Evolutionary conservation across 139 green algal species (phyloP).

Genomic region (Haematococcus lacustris): DNA sequence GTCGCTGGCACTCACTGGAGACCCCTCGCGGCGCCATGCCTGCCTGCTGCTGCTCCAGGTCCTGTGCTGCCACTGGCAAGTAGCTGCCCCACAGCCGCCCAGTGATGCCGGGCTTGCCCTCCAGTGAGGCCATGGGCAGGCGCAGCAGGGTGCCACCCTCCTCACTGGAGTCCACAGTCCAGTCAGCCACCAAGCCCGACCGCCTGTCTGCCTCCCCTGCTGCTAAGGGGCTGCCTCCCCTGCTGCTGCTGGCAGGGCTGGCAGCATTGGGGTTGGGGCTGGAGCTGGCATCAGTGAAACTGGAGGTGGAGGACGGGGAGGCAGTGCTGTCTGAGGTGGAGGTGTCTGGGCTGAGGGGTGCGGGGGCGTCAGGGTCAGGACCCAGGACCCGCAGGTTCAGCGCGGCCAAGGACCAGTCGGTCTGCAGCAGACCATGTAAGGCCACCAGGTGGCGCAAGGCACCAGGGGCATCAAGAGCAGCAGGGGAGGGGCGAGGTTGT

Average conservation of each 20-base stretch:
- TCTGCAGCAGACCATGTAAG: too few species aligned
- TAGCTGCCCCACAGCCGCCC: slow-evolving; percentile 71
- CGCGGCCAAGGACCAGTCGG: slow-evolving; percentile 86
- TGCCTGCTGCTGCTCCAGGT: slow-evolving; percentile 9
- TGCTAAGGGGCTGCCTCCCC: too few species aligned
- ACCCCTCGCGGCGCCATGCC: slow-evolving; percentile 41
- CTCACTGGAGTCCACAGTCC: too few species aligned
- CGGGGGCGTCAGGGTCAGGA: too few species aligned
- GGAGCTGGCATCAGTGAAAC: background rate
- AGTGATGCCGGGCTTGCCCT: slow-evolving; percentile 47
- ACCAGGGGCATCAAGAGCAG: too few species aligned
- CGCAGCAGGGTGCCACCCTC: slow-evolving; percentile 3
- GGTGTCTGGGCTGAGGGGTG: too few species aligned
- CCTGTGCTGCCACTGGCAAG: slow-evolving; percentile 47
- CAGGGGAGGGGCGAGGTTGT: too few species aligned
- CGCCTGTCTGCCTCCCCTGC: too few species aligned
- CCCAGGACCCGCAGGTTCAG: slow-evolving; percentile 55
- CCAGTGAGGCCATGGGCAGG: slow-evolving; percentile 74
- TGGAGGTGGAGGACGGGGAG: too few species aligned
- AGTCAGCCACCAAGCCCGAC: too few species aligned
- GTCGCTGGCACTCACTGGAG: slow-evolving; percentile 57
- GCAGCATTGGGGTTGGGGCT: slow-evolving; percentile 5
- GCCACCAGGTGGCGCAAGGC: too few species aligned
- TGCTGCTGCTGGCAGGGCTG: slow-evolving; percentile 1
- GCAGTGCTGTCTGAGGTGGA: too few species aligned